These are phyloP conservation scores for Ascochyta clinopodiicola DNA, from an alignment of 2,329 filamentous ascomycete species.

Conservation along the genomic window DNA sequence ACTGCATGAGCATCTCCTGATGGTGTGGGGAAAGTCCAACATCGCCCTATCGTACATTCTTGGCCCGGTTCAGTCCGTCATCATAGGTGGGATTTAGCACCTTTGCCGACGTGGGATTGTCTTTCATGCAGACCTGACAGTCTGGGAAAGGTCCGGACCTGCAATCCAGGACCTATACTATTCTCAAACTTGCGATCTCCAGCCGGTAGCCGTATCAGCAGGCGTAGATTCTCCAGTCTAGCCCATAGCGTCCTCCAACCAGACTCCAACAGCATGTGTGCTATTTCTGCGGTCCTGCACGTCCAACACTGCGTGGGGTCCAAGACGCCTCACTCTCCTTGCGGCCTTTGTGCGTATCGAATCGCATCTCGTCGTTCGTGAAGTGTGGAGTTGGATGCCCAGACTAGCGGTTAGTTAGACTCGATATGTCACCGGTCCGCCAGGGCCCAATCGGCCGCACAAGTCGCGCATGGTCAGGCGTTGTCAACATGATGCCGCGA, in stretches of 20 bases:
- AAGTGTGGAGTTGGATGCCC: slow-evolving; percentile 10
- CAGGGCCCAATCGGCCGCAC: slow-evolving; percentile 16
- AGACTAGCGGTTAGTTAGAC: slow-evolving; percentile 3
- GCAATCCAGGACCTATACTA: not conserved
- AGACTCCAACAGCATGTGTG: not conserved
- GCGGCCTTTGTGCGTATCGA: slow-evolving; percentile 16
- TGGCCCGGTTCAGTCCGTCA: not conserved
- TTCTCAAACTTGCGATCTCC: not conserved
- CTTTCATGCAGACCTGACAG: slow-evolving; percentile 3
- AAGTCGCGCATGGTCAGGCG: slow-evolving; percentile 15
- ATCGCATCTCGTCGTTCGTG: not conserved
- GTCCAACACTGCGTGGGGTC: slow-evolving; percentile 1
- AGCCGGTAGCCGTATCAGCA: slow-evolving; percentile 1
- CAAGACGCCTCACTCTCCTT: slow-evolving; percentile 8
- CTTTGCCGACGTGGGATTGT: not conserved
- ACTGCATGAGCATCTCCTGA: slow-evolving; percentile 2
- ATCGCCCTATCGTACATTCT: slow-evolving; percentile 3
- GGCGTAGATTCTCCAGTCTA: not conserved
- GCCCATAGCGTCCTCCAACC: not conserved
- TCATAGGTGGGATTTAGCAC: slow-evolving; percentile 11
- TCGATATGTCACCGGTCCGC: slow-evolving; percentile 16
- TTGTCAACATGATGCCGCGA: slow-evolving; percentile 1
- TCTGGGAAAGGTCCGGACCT: not conserved
- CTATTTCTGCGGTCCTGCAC: slow-evolving; percentile 3
- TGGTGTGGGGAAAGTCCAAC: slow-evolving; percentile 3